A percentile compares a stretch with the other conserved stretches of the same genome.
Conservation (phyloP, 768 basidiomycete species). For the Pleurotus ostreatus region DNA sequence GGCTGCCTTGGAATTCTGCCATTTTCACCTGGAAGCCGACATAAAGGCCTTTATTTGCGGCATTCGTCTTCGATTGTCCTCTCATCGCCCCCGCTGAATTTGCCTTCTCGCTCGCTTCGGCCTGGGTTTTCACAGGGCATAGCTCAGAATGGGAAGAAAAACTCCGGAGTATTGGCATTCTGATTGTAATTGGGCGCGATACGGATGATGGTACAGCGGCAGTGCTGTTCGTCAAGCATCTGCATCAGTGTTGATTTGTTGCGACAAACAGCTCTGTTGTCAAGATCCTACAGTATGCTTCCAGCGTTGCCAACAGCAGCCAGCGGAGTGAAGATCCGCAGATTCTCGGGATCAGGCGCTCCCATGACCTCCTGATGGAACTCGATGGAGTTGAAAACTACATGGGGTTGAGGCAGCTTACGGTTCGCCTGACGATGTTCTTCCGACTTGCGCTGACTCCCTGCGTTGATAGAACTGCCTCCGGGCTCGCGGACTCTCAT, state of each 20-base stretch:
- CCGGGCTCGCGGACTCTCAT: too few relatives aligned
- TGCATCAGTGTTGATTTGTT: not conserved
- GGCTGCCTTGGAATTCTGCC: not conserved
- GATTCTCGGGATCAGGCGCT: too few relatives aligned
- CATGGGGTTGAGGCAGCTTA: too few relatives aligned
- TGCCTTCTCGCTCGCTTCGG: not conserved
- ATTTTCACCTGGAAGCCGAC: conserved; percentile 1
- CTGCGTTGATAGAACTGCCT: too few relatives aligned
- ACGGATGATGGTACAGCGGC: not conserved
- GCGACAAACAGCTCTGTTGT: conserved; percentile 6
- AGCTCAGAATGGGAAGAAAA: not conserved
- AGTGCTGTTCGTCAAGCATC: not conserved
- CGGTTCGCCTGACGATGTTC: too few relatives aligned
- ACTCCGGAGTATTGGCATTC: not conserved
- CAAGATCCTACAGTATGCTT: not conserved
- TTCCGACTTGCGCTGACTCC: too few relatives aligned
- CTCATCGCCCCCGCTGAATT: not conserved
- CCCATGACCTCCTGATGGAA: too few relatives aligned
- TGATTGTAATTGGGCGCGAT: not conserved
- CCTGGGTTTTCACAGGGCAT: not conserved
- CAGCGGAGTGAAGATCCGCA: too few relatives aligned
- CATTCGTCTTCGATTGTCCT: not conserved
- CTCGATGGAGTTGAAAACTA: too few relatives aligned
- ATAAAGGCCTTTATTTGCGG: not conserved
- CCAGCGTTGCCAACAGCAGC: too few relatives aligned